These are phyloP conservation scores for Solanum peruvianum DNA, from an alignment of 257 asterid genomes.

Conservation along the genomic window DNA sequence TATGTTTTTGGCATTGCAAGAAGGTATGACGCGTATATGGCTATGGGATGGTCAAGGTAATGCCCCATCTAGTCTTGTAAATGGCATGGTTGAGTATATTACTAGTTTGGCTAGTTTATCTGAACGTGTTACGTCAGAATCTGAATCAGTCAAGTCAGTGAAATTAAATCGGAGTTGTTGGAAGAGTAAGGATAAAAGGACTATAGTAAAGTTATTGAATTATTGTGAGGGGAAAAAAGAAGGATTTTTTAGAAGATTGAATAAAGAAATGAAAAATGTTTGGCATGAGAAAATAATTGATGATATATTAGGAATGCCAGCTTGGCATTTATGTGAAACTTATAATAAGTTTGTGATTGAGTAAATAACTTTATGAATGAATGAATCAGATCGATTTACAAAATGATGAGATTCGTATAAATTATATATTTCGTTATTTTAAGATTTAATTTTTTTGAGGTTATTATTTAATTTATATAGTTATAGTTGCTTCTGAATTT, in stretches of 20 bases:
- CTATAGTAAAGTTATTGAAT: slow-evolving; percentile 33
- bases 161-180: slow-evolving; percentile 5
- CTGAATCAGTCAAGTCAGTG: neutral
- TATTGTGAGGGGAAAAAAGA: slow-evolving; percentile 26
- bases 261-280: slow-evolving; percentile 36
- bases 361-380: neutral
- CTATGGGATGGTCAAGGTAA: slow-evolving; percentile 38
- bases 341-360: neutral
- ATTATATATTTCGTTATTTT: neutral
- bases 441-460: neutral
- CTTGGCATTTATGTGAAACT: slow-evolving; percentile 16
- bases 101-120: neutral
- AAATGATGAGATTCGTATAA: neutral
- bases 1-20: slow-evolving; percentile 19
- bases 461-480: neutral
- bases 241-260: slow-evolving; percentile 56
- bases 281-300: slow-evolving; percentile 42
- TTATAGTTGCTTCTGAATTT: neutral
- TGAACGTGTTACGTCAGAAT: accelerated
- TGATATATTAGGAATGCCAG: slow-evolving; percentile 30
- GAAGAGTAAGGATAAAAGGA: slow-evolving; percentile 8
- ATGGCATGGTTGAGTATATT: slow-evolving; percentile 48
- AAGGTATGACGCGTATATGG: slow-evolving; percentile 46
- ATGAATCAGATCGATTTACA: neutral
- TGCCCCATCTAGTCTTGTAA: slow-evolving; percentile 23